Conservation (phyloP, 768 basidiomycete genomes). For the Suillus alpinus region DNA sequence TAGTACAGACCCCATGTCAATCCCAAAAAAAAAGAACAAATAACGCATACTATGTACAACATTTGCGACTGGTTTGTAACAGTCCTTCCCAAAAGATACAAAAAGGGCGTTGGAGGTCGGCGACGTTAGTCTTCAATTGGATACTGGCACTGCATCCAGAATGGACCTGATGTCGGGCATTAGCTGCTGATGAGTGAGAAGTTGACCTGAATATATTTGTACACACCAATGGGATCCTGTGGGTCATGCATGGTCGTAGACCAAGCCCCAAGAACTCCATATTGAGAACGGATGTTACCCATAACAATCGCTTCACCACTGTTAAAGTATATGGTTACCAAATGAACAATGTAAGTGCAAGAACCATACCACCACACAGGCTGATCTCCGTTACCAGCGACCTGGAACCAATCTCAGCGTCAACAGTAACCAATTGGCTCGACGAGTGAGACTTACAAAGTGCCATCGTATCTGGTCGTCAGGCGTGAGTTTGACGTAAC, state of each 20-base stretch:
- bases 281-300: slow-evolving; percentile 56
- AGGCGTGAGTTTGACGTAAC: slow-evolving; percentile 52
- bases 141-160: slow-evolving; percentile 27
- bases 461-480: slow-evolving; percentile 62
- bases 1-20: background rate
- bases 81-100: background rate
- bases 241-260: slow-evolving; percentile 47
- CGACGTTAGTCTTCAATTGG: slow-evolving; percentile 19
- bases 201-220: background rate
- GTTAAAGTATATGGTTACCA: background rate
- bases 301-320: slow-evolving; percentile 65
- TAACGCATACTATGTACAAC: background rate
- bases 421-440: background rate
- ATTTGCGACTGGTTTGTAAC: background rate
- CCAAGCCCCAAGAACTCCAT: slow-evolving; percentile 56
- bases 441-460: slow-evolving; percentile 44
- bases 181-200: background rate
- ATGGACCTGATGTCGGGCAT: slow-evolving; percentile 16
- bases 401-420: slow-evolving; percentile 26
- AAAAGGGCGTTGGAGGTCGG: background rate
- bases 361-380: slow-evolving; percentile 54
- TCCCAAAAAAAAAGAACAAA: background rate
- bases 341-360: background rate
- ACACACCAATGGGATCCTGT: slow-evolving; percentile 45
- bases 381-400: slow-evolving; percentile 49